phyloP scores from a whole-genome alignment of 2,329 filamentous ascomycete species.

The Xylariaceae sp. region DNA sequence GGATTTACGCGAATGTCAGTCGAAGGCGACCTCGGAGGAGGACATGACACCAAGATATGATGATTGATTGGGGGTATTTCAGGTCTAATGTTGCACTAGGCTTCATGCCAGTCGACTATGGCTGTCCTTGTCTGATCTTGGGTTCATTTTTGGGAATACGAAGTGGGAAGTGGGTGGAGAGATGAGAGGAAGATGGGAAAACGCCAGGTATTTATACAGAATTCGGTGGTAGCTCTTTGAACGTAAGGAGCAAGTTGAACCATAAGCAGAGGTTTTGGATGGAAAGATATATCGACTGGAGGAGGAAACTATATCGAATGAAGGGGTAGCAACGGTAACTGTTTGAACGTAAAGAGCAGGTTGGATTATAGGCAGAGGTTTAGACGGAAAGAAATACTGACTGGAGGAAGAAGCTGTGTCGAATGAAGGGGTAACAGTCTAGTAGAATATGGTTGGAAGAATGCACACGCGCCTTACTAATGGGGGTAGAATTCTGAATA shows the following conservation, averaged over 20 bases:
- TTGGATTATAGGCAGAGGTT: background rate
- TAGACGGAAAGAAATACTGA: constrained; percentile 1
- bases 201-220: constrained; percentile 5
- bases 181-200: constrained; percentile 1
- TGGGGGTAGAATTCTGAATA: no score
- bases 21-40: constrained; percentile 9
- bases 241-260: no score
- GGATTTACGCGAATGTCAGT: constrained; percentile 1
- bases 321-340: background rate
- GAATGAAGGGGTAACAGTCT: no score
- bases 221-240: background rate
- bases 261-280: no score
- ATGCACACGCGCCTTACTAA: no score
- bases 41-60: constrained; percentile 14
- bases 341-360: background rate
- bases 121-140: constrained; percentile 16
- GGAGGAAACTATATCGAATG: background rate
- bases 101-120: constrained; percentile 10
- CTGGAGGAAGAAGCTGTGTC: background rate
- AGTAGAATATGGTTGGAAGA: no score
- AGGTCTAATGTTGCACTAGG: constrained; percentile 9
- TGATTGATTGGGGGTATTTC: constrained; percentile 9
- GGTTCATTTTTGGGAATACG: background rate
- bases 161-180: background rate
- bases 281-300: background rate